A percentile compares a stretch with the other conserved stretches of the same genome.
Conservation (phyloP, 2,329 filamentous ascomycete genomes). For the Akanthomyces lecanii region DNA sequence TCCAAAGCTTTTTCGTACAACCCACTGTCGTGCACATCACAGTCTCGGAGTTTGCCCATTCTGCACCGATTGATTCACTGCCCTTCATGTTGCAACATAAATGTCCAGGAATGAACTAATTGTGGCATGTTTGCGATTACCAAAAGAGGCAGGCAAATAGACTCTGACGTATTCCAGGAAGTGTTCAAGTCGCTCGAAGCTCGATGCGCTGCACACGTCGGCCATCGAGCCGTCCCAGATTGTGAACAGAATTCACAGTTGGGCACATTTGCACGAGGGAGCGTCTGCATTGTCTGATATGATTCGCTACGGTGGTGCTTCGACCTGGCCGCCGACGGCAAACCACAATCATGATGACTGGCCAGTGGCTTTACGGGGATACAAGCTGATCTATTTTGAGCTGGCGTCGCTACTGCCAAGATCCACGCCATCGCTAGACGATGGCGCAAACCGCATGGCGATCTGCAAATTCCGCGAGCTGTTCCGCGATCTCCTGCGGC, state of each 20-base stretch:
- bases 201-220: not conserved
- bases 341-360: conserved; percentile 18
- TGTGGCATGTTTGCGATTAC: not conserved
- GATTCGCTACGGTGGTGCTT: not conserved
- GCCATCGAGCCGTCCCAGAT: not conserved
- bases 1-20: too few species aligned
- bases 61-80: too few species aligned
- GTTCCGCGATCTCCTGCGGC: conserved; percentile 22
- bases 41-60: too few species aligned
- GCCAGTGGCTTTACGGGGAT: conserved; percentile 28
- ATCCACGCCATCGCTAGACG: conserved; percentile 24
- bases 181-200: not conserved
- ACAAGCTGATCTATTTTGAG: conserved; percentile 29
- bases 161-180: not conserved
- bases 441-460: conserved; percentile 24
- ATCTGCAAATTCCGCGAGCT: conserved; percentile 22
- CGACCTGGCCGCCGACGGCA: not conserved
- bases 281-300: not conserved
- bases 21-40: too few species aligned
- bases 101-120: too few species aligned
- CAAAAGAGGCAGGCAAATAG: not conserved
- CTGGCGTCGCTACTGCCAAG: conserved; percentile 25
- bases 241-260: not conserved
- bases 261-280: not conserved
- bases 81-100: too few species aligned